phyloP scores from a whole-genome alignment of 1,284 basidiomycete species.

The Pholiota adiposa region DNA sequence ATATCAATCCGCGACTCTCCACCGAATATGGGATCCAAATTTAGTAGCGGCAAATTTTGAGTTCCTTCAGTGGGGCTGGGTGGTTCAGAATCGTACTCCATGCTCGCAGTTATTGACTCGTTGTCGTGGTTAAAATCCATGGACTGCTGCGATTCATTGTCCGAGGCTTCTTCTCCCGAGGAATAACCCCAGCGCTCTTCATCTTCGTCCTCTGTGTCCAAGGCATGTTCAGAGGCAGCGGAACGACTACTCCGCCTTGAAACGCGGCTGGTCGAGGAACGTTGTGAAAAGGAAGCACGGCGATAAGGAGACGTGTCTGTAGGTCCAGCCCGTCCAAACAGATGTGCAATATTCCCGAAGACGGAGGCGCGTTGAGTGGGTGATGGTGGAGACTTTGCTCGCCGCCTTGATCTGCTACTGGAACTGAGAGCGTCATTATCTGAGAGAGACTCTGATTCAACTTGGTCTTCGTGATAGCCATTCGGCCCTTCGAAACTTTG shows the following conservation, averaged over 20 bases:
- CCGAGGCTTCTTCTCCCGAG: slow-evolving; percentile 71
- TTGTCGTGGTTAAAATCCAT: slow-evolving; percentile 37
- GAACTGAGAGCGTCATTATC: slow-evolving; percentile 31
- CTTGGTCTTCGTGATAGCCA: slow-evolving; percentile 30
- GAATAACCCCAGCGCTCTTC: slow-evolving; percentile 84
- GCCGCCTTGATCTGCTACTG: slow-evolving; percentile 29
- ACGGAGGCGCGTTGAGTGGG: slow-evolving; percentile 52
- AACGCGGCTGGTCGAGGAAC: slow-evolving; percentile 55
- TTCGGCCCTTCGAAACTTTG: slow-evolving; percentile 35
- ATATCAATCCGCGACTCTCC: slow-evolving; percentile 83
- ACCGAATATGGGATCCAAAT: slow-evolving; percentile 78
- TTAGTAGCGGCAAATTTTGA: slow-evolving; percentile 61
- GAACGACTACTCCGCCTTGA: slow-evolving; percentile 59
- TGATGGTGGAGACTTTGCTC: slow-evolving; percentile 37
- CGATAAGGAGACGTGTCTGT: slow-evolving; percentile 45
- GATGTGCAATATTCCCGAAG: slow-evolving; percentile 68
- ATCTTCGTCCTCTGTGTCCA: slow-evolving; percentile 56
- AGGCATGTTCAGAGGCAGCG: slow-evolving; percentile 60
- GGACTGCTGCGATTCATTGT: slow-evolving; percentile 43
- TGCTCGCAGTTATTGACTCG: slow-evolving; percentile 54
- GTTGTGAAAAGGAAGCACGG: slow-evolving; percentile 57
- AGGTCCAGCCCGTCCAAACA: slow-evolving; percentile 61
- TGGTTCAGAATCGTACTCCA: slow-evolving; percentile 71
- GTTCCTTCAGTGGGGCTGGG: slow-evolving; percentile 44
- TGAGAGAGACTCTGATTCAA: slow-evolving; percentile 30